Conservation (phyloP, 176 grass and related monocot genomes). For the Aegilops longissima region DNA sequence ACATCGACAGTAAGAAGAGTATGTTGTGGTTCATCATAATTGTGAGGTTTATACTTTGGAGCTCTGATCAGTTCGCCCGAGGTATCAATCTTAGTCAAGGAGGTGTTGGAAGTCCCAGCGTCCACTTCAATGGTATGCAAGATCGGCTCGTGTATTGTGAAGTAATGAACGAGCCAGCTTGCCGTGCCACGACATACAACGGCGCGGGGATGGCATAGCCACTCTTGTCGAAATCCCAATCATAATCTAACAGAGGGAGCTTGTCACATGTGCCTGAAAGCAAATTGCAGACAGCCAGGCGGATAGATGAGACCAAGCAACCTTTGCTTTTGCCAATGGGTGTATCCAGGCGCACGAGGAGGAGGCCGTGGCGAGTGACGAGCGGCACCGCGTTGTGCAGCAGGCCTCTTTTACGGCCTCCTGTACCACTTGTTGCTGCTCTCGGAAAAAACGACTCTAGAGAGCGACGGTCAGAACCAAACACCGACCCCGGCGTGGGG, state of each 20-base stretch:
- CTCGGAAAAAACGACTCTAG: neutral
- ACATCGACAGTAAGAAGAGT: neutral
- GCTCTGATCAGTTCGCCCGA: too few relatives aligned
- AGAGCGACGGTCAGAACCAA: neutral
- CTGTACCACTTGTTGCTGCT: neutral
- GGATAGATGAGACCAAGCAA: neutral
- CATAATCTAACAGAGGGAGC: neutral
- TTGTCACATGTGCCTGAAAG: neutral
- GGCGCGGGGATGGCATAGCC: neutral
- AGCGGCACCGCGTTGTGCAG: neutral
- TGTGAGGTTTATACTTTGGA: neutral
- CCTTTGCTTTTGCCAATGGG: neutral
- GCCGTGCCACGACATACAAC: neutral
- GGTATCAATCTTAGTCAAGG: neutral
- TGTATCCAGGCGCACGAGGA: neutral
- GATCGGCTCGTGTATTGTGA: rapidly evolving
- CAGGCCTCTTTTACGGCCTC: neutral
- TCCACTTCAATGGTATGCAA: neutral
- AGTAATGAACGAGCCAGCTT: neutral
- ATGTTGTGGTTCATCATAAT: neutral
- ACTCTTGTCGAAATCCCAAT: neutral
- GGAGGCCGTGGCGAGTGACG: neutral
- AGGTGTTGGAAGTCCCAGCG: neutral
- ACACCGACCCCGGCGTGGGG: neutral
- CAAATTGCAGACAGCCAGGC: neutral